Evolutionary conservation across 164 flowering plant genomes (phyloP), one percentile per base, ranked within the genome.

Genomic region (Paratinospora sagittata): DNA sequence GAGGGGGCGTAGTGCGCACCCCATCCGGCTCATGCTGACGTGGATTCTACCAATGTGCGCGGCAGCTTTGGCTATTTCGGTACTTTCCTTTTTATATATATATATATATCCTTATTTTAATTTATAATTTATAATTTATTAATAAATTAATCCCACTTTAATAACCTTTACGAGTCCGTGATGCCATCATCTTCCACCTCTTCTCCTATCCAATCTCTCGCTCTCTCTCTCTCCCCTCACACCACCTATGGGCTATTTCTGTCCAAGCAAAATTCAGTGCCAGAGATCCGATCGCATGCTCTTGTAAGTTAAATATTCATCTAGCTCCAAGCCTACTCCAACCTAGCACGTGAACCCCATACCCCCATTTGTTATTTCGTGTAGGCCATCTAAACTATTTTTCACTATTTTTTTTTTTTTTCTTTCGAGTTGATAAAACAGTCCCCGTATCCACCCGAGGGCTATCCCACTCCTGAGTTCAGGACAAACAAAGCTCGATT

Each of bases 11-110:
- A 52, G 60, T 52, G 60, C 60, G 60, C 60, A 52, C 61, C 24
- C 24, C 24, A 23, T 55, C 61, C 61, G 61, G 61, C 24, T 55
- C 61, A 55, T 21, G 61, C 61, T n/a, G 61, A 55, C 61, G 61
- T 55, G 61, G 24, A 55, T 55, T 21, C 61, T 21, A 55, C 21
- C 58, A 19, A 52, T 52, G 21, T 21, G 17, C 16, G 58, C 58
- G 43, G 1, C 3, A 52, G 58, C 58, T 52, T 52, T 52, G 58
- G 58, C 3, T 16, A 19, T 19, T 52, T 17, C 58, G n/a, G 58
- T 52, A 21, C n/a, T 14, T 30, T 30, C 4, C 34, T 30, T 30
- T 30, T 30, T 30, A 30, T 30, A 30, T 30, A 30, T 30, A 2
- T 30, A 1, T 30, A 30, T 30, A 30, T 1, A 30, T 30, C 4